Conservation (phyloP, 2,329 filamentous ascomycete species). For the Claviceps sp. region DNA sequence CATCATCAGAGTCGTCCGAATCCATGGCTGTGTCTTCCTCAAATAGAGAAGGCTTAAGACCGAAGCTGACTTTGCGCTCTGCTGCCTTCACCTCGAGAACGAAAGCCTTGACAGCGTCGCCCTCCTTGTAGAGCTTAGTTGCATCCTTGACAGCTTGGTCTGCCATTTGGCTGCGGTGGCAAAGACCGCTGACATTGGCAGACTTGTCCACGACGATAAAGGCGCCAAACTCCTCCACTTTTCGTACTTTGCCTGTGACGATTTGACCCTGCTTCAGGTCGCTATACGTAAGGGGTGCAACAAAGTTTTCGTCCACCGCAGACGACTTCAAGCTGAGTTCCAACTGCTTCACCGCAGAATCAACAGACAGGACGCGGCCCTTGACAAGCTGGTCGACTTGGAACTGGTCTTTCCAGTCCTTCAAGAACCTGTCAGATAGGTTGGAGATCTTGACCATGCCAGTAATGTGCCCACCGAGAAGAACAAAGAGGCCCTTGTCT, state of each 20-base stretch:
- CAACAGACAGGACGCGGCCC: conserved; percentile 66
- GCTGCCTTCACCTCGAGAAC: conserved; percentile 64
- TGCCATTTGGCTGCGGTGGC: conserved; percentile 85
- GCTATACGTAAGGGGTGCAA: conserved; percentile 56
- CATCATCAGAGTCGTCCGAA: conserved; percentile 33
- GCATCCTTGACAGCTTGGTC: conserved; percentile 72
- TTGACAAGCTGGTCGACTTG: conserved; percentile 82
- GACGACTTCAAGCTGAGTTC: conserved; percentile 84
- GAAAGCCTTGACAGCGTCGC: conserved; percentile 86
- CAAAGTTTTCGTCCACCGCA: conserved; percentile 66
- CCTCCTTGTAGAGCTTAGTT: conserved; percentile 78
- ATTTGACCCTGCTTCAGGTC: conserved; percentile 70
- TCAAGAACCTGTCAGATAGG: conserved; percentile 79
- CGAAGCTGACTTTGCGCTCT: conserved; percentile 73
- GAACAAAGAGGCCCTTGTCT: conserved; percentile 80
- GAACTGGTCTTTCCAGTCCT: conserved; percentile 89
- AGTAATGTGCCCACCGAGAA: conserved; percentile 67
- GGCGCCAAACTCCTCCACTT: conserved; percentile 88
- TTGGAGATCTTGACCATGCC: conserved; percentile 78
- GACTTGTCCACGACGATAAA: conserved; percentile 87
- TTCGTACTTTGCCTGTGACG: conserved; percentile 80
- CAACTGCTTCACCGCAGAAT: conserved; percentile 54
- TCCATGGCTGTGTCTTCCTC: conserved; percentile 43
- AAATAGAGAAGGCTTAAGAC: conserved; percentile 87
- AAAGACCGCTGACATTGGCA: conserved; percentile 79